Evolutionary conservation across 2,329 filamentous ascomycete species (phyloP).

Genomic region (Didymella glomerata): DNA sequence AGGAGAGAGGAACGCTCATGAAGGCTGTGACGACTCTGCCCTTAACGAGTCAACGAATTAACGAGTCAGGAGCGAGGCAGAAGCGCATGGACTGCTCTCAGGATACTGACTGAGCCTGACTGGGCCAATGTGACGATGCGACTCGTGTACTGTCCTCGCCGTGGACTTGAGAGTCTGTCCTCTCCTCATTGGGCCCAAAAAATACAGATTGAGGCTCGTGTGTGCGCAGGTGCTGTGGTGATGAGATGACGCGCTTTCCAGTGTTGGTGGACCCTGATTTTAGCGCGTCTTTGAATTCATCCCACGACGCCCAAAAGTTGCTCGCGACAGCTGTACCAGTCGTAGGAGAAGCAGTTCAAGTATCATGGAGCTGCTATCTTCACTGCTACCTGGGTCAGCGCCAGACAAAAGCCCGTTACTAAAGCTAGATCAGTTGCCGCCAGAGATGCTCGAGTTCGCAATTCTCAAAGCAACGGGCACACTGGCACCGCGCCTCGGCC

Average conservation of each 20-base stretch:
- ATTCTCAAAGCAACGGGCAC: conserved; percentile 51
- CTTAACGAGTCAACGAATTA: no score
- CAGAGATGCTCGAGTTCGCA: conserved; percentile 57
- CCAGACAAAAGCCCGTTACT: conserved; percentile 1
- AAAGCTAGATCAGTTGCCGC: conserved; percentile 39
- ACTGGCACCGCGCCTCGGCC: conserved; percentile 71
- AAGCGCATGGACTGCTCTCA: not conserved
- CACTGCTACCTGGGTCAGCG: conserved; percentile 9
- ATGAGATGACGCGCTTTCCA: conserved; percentile 1
- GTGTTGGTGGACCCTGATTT: conserved; percentile 16
- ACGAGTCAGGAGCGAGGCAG: conserved; percentile 11
- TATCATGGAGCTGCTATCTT: conserved; percentile 18
- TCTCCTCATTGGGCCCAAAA: no score
- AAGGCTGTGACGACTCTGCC: not conserved
- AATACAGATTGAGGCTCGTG: no score
- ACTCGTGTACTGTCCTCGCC: not conserved
- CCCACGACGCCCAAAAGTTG: conserved; percentile 20
- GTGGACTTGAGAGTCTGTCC: not conserved
- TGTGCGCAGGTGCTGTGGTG: not conserved
- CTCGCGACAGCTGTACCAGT: not conserved
- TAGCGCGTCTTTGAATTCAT: conserved; percentile 14
- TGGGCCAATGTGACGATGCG: no score
- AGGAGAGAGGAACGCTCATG: not conserved
- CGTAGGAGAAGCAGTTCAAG: not conserved
- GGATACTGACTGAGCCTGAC: conserved; percentile 3